phyloP scores from a whole-genome alignment of 2,329 filamentous ascomycete genomes.

The Sarocladiaceae sp. region DNA sequence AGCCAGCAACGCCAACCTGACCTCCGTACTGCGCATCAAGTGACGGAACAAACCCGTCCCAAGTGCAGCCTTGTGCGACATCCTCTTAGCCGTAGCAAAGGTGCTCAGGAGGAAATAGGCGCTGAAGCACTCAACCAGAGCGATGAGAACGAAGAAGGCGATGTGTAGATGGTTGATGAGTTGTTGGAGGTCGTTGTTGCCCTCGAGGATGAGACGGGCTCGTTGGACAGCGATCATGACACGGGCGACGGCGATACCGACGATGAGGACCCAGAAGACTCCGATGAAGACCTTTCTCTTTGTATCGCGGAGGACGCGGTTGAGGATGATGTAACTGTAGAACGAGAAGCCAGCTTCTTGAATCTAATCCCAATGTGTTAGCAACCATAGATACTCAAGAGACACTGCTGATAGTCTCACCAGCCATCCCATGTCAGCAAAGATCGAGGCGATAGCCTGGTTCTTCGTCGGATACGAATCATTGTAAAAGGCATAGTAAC shows the following conservation, averaged over 20 bases:
- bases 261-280: slow-evolving; percentile 55
- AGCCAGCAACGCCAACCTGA: slow-evolving; percentile 28
- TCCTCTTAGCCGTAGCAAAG: slow-evolving; percentile 28
- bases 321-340: slow-evolving; percentile 49
- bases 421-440: slow-evolving; percentile 38
- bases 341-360: slow-evolving; percentile 41
- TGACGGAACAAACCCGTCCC: slow-evolving; percentile 29
- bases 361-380: too few species aligned
- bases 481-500: slow-evolving; percentile 37
- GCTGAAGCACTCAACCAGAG: slow-evolving; percentile 34
- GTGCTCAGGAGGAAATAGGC: slow-evolving; percentile 34
- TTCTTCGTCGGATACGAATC: slow-evolving; percentile 16
- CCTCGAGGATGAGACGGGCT: slow-evolving; percentile 23
- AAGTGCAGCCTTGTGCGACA: slow-evolving; percentile 23
- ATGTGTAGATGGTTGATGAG: slow-evolving; percentile 35
- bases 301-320: slow-evolving; percentile 42
- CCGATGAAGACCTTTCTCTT: slow-evolving; percentile 38
- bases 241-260: slow-evolving; percentile 46
- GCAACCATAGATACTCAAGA: neutral
- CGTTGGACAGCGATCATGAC: slow-evolving; percentile 30
- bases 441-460: slow-evolving; percentile 29
- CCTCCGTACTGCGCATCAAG: slow-evolving; percentile 32
- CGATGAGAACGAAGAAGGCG: slow-evolving; percentile 36
- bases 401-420: slow-evolving; percentile 18
- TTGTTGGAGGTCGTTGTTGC: slow-evolving; percentile 19